phyloP scores from a whole-genome alignment of 202 grass and related monocot genomes.

The Dendrocalamus latiflorus region DNA sequence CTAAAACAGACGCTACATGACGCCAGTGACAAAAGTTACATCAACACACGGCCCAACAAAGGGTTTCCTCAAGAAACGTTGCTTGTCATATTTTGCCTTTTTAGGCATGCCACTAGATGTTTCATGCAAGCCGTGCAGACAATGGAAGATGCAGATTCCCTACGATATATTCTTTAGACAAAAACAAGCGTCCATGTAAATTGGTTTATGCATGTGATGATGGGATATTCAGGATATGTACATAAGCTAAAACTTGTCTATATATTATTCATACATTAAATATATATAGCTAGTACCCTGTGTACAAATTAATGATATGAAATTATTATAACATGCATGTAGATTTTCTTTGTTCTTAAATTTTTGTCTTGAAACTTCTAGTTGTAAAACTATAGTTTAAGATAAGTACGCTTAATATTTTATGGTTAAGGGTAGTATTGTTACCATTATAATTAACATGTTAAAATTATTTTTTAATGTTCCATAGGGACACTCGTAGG shows the following conservation, averaged over 20 bases:
- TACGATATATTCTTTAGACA: not conserved
- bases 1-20: not conserved
- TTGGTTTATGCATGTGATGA: not conserved
- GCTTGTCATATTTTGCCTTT: not conserved
- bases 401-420: not conserved
- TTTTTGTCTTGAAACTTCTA: not conserved
- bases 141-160: not conserved
- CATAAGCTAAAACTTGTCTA: not conserved
- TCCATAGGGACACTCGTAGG: not conserved
- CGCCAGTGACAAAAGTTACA: not conserved
- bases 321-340: not conserved
- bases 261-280: not conserved
- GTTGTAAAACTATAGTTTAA: not conserved
- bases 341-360: not conserved
- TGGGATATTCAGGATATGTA: not conserved
- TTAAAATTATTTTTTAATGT: not conserved
- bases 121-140: not conserved
- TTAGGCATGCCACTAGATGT: not conserved
- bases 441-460: not conserved
- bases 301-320: not conserved
- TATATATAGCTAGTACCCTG: not conserved
- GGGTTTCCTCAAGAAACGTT: not conserved
- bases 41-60: not conserved
- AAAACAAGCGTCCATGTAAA: not conserved
- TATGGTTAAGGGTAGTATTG: not conserved